Evolutionary conservation across 768 basidiomycete genomes (phyloP).

Genomic region (Lactarius vividus): DNA sequence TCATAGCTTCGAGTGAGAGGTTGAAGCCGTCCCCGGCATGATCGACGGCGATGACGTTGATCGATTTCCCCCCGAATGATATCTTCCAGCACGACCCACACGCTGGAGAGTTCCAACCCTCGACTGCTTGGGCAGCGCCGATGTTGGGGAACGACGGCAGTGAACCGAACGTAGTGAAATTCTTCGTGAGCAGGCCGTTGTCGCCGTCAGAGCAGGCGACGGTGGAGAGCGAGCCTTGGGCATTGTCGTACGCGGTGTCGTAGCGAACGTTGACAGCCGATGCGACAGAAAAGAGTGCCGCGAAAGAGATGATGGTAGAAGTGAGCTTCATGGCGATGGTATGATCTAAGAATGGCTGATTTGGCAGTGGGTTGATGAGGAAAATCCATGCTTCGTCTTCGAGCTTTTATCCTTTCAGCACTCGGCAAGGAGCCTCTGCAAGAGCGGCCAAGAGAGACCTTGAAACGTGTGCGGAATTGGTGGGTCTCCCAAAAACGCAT

Average conservation of each 20-base stretch:
- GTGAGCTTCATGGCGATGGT: constrained; percentile 32
- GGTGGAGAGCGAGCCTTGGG: constrained; percentile 22
- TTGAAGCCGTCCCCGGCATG: constrained; percentile 37
- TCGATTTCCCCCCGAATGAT: constrained; percentile 31
- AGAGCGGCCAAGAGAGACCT: background rate
- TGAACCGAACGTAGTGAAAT: constrained; percentile 36
- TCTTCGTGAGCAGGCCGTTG: constrained; percentile 34
- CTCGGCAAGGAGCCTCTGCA: background rate
- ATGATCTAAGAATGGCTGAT: background rate
- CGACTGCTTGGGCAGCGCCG: constrained; percentile 37
- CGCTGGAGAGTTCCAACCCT: constrained; percentile 32
- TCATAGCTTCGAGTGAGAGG: constrained; percentile 37
- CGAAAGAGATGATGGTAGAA: constrained; percentile 28
- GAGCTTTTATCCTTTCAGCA: background rate
- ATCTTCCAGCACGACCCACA: constrained; percentile 40
- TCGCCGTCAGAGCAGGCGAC: constrained; percentile 38
- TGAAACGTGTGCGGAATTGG: background rate
- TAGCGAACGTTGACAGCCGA: constrained; percentile 30
- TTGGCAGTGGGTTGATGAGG: background rate
- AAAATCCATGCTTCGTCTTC: background rate
- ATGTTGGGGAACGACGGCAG: constrained; percentile 36
- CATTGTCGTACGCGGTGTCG: constrained; percentile 35
- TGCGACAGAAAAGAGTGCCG: constrained; percentile 14
- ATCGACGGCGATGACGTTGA: constrained; percentile 36
- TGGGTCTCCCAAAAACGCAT: background rate